A percentile compares a stretch with the other conserved stretches of the same genome.
Evolutionary conservation across 164 flowering plant genomes (phyloP).

Genomic region (Chimonanthus praecox): DNA sequence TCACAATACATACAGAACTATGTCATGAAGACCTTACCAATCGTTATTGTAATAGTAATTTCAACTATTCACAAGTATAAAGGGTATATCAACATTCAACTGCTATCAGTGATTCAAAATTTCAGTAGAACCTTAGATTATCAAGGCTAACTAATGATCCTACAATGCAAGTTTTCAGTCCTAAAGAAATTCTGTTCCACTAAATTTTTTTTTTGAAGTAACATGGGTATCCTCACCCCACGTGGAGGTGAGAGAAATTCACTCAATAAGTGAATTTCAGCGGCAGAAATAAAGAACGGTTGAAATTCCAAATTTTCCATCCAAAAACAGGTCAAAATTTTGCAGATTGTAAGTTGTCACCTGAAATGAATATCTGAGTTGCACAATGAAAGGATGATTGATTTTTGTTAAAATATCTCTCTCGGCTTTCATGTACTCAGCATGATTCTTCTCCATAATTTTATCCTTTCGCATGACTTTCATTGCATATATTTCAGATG

Average conservation of each 20-base stretch:
- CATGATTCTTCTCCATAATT: constrained; percentile 84
- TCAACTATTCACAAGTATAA: no score
- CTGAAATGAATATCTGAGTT: constrained; percentile 90
- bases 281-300: background rate
- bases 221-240: no score
- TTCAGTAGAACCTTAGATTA: no score
- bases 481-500: constrained; percentile 88
- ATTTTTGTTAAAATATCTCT: constrained; percentile 92
- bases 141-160: no score
- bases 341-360: constrained; percentile 20
- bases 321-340: background rate
- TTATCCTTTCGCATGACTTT: constrained; percentile 92
- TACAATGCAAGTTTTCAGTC: background rate
- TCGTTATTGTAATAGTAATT: no score
- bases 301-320: background rate
- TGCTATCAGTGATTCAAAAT: no score
- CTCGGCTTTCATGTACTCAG: constrained; percentile 93
- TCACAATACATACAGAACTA: no score
- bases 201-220: background rate
- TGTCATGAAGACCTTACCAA: no score
- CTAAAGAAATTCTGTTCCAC: background rate
- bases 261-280: background rate
- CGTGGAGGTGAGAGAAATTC: no score
- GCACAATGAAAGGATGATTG: constrained; percentile 88
- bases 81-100: no score